Evolutionary conservation across 805 yeast species (phyloP).

Genomic region (Lachancea kluyveri): DNA sequence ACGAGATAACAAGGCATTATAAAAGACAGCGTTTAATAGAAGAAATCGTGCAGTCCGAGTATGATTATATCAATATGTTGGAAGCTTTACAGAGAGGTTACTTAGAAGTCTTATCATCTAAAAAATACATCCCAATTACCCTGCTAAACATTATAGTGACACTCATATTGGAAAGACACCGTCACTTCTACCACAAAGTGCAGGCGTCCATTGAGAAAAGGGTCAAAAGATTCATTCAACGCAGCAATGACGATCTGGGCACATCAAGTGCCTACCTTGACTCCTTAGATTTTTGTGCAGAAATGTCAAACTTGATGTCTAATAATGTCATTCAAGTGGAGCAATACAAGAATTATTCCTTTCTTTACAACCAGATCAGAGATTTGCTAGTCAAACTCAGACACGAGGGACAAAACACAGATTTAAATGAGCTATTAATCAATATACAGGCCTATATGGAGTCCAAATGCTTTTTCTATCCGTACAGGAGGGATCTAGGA

Average conservation of each 20-base stretch:
- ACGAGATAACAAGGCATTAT: constrained; percentile 7
- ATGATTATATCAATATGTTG: constrained; percentile 7
- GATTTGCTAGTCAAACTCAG: constrained; percentile 5
- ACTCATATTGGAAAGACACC: constrained; percentile 3
- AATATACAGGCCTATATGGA: constrained; percentile 7
- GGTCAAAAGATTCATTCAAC: constrained; percentile 5
- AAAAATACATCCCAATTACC: constrained; percentile 8
- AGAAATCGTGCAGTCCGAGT: constrained; percentile 7
- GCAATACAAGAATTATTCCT: constrained; percentile 4
- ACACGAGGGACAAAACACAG: constrained; percentile 7
- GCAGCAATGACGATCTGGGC: no score
- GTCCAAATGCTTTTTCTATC: no score
- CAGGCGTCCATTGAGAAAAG: constrained; percentile 1
- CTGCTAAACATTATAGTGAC: constrained; percentile 5
- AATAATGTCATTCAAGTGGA: constrained; percentile 1
- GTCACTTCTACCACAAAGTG: background rate
- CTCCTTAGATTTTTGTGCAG: constrained; percentile 5
- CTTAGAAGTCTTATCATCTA: constrained; percentile 5
- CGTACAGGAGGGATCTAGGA: constrained; percentile 37
- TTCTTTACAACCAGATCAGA: constrained; percentile 7
- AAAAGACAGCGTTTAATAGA: constrained; percentile 9
- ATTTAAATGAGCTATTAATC: constrained; percentile 5
- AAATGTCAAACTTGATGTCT: constrained; percentile 2
- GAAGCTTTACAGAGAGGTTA: constrained; percentile 5
- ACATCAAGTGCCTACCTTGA: constrained; percentile 4